A percentile compares a stretch with the other conserved stretches of the same genome.
phyloP scores from a whole-genome alignment of 805 yeast species.

The Yamadazyma sp. region DNA sequence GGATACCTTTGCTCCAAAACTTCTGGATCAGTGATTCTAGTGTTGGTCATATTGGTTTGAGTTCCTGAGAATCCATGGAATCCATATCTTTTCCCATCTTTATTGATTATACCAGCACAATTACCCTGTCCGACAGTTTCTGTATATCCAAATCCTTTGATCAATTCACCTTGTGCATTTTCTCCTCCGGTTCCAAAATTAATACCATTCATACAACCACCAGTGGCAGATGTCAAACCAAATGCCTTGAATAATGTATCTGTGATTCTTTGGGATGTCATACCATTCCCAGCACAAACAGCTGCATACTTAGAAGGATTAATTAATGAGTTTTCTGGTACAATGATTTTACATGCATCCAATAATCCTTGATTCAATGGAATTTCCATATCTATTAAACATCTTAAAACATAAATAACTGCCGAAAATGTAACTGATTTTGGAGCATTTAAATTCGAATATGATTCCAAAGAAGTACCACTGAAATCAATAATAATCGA shows the following conservation, averaged over 20 bases:
- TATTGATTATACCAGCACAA: constrained; percentile 16
- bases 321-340: constrained; percentile 16
- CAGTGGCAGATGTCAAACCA: constrained; percentile 17
- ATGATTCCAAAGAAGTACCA: constrained; percentile 24
- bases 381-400: constrained; percentile 77
- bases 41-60: constrained; percentile 45
- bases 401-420: constrained; percentile 76
- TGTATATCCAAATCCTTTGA: constrained; percentile 17
- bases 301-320: constrained; percentile 19
- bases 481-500: constrained; percentile 23
- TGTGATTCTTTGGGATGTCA: constrained; percentile 21
- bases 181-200: constrained; percentile 20
- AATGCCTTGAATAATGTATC: constrained; percentile 21
- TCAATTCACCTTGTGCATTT: constrained; percentile 13
- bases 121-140: constrained; percentile 18
- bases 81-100: constrained; percentile 12
- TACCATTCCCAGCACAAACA: constrained; percentile 19
- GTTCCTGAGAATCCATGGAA: constrained; percentile 26
- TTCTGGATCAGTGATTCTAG: constrained; percentile 19
- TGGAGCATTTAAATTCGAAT: constrained; percentile 74
- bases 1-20: constrained; percentile 19
- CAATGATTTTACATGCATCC: constrained; percentile 15
- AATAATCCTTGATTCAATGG: constrained; percentile 60
- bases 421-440: constrained; percentile 85
- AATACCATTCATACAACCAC: constrained; percentile 21